Base-by-base conservation (phyloP, 805 yeast species). In the Starmerella sirachaensis region DNA sequence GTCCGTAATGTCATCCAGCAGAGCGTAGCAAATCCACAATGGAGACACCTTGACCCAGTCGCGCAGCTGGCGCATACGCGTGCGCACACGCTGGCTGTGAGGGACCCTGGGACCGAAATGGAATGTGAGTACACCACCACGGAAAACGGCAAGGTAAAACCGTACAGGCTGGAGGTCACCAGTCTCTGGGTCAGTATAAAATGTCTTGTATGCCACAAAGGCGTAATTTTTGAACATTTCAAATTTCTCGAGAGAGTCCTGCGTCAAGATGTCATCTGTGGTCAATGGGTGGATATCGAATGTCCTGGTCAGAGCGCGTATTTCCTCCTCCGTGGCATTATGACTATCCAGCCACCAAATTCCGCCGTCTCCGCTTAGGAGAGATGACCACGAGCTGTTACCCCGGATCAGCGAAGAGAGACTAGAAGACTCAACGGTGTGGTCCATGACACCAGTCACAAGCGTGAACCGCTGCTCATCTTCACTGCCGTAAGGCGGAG, bases 241-340 rank as follows among this genome's bases (percentile, higher is more conserved):
- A 19, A 88, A 95, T 60, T 88, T 88, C 63, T 88, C 98, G 62
- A 97, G 84, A 19, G 94, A 74, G 63, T 88, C 98, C 63, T 88
- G 93, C 74, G 85, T 82, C 42, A 94, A 66, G 46, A 88, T 86
- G 76, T 88, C 98, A 63, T 88, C 98, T 1, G 94, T 85, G 0
- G 98, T 88, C 66, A 88, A 74, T 22, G 98, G 97, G 65, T 88
- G 97, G 61, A 88, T 83, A 8, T 94, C 94, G 59, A 88, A 88
- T 0, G 96, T 88, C 53, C 86, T 85, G 8, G 94, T 78, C 29
- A 88, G 58, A 50, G 82, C 76, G 53, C 80, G 79, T 94, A 91
- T 84, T 60, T 88, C 98, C 17, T 76, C 76, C 55, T 85, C 97
- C 0, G 95, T 83, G 4, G 97, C 97, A 54, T 94, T 79, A 28